These are phyloP conservation scores for Verticillium klebahnii DNA, from an alignment of 2,329 filamentous ascomycete species.

Conservation along the genomic window DNA sequence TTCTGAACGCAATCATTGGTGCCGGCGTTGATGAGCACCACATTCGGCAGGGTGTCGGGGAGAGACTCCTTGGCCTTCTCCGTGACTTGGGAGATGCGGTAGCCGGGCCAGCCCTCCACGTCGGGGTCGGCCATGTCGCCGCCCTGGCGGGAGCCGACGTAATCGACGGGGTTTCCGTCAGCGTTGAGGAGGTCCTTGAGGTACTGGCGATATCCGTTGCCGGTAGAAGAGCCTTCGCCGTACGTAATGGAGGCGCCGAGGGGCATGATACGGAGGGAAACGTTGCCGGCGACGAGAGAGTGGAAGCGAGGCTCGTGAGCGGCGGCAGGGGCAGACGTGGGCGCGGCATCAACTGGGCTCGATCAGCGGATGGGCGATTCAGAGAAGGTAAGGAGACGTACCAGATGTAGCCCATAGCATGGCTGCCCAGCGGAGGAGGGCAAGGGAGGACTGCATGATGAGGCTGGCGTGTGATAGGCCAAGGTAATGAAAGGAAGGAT, in stretches of 20 bases:
- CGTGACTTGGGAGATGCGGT: slow-evolving; percentile 33
- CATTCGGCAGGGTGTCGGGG: slow-evolving; percentile 28
- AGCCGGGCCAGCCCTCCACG: slow-evolving; percentile 39
- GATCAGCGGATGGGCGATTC: background rate
- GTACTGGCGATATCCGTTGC: slow-evolving; percentile 33
- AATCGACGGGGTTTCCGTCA: slow-evolving; percentile 30
- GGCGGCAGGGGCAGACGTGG: slow-evolving; percentile 1
- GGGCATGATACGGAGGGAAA: slow-evolving; percentile 36
- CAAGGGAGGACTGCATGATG: slow-evolving; percentile 5
- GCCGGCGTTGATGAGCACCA: slow-evolving; percentile 36
- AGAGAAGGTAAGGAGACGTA: slow-evolving; percentile 2
- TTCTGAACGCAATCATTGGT: slow-evolving; percentile 37
- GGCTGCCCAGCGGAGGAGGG: slow-evolving; percentile 3
- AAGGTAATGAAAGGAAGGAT: too few species aligned
- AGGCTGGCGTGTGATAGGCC: background rate
- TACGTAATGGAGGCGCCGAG: slow-evolving; percentile 39
- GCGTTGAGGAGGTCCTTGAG: slow-evolving; percentile 24
- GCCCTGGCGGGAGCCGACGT: slow-evolving; percentile 33
- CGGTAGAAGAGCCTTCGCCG: slow-evolving; percentile 27
- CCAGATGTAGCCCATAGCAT: slow-evolving; percentile 8
- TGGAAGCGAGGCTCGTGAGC: slow-evolving; percentile 7
- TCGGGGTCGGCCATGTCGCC: slow-evolving; percentile 36
- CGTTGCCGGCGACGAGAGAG: slow-evolving; percentile 14
- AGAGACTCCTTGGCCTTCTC: slow-evolving; percentile 26
- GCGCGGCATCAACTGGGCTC: slow-evolving; percentile 9